These are phyloP conservation scores for Exobasidium cylindrosporum DNA, from an alignment of 1,284 basidiomycete genomes.

Conservation along the genomic window DNA sequence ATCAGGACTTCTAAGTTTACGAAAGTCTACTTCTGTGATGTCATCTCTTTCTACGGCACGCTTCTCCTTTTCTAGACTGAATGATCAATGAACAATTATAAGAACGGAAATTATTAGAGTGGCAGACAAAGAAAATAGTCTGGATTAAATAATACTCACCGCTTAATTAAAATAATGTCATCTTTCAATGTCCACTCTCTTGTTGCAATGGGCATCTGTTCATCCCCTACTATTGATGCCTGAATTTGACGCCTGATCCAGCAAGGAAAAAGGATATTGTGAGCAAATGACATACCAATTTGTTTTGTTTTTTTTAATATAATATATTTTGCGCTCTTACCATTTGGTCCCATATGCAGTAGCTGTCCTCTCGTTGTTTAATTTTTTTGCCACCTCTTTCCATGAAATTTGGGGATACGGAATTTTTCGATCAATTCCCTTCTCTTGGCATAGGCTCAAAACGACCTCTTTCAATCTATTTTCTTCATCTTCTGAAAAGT, in stretches of 20 bases:
- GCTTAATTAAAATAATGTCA: slow-evolving; percentile 1
- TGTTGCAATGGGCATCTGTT: not conserved
- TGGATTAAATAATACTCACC: slow-evolving; percentile 7
- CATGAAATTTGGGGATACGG: not conserved
- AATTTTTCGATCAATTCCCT: not conserved
- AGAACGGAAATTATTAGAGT: too few relatives aligned
- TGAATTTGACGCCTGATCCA: not conserved
- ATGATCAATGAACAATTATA: too few relatives aligned
- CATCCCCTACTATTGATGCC: not conserved
- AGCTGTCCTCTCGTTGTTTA: not conserved
- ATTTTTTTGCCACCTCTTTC: not conserved
- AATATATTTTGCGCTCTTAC: too few relatives aligned
- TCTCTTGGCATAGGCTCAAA: not conserved
- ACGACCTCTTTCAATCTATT: not conserved
- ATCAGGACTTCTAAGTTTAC: not conserved
- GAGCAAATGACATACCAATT: too few relatives aligned
- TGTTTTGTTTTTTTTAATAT: too few relatives aligned
- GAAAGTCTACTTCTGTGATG: not conserved
- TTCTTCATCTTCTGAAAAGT: slow-evolving; percentile 5
- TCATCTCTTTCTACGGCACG: slow-evolving; percentile 7
- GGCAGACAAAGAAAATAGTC: not conserved
- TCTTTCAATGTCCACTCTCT: not conserved
- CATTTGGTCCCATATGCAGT: not conserved
- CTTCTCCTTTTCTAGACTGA: not conserved
- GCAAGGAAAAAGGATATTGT: too few relatives aligned